Evolutionary conservation across 2,329 filamentous ascomycete genomes (phyloP), one percentile per base, ranked within the genome.

Genomic region (Pseudogymnoascus sp.): DNA sequence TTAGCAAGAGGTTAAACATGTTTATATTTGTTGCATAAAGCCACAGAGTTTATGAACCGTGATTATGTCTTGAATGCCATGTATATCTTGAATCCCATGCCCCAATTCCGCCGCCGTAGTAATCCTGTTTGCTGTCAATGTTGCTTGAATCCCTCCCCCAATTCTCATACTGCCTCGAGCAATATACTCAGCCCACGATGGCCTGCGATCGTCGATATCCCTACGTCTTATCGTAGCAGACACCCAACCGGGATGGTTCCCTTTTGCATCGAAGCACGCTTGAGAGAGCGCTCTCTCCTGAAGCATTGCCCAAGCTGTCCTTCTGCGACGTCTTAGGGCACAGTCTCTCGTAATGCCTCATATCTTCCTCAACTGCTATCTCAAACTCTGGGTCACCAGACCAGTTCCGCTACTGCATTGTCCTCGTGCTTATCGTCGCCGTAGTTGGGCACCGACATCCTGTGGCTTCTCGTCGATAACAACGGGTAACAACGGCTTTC

Each of bases 11-110:
- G 16, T 32, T 54, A 28, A 54, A 54, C 47, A 32, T 54, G n/a
- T 54, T 54, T 54, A 54, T 32, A 34, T 54, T 32, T 32, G 47
- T 34, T 54, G n/a, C 28, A 34, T 54, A 28, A 54, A 54, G 28
- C 7, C n/a, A 28, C 7, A 7, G n/a, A 18, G n/a, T 18, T 12
- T 54, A 54, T 34, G 16, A 5, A 14, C n/a, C 3, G 47, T 54
- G 28, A 32, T 54, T 54, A 14, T 34, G 9, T 4, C 6, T 28
- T 54, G 47, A 54, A 54, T 20, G 9, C 4, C 28, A 32, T 32
- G 20, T 54, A 14, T 34, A 6, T 4, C 6, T 28, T 54, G 28
- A 54, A 54, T 20, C 16, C 4, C 28, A 54, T 54, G 20, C 32
- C n/a, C 47, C 25, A 54, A 32, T 8, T 5, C n/a, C 18, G 16